Evolutionary conservation across 164 flowering plant species (phyloP).

Genomic region (Chimonanthus praecox): DNA sequence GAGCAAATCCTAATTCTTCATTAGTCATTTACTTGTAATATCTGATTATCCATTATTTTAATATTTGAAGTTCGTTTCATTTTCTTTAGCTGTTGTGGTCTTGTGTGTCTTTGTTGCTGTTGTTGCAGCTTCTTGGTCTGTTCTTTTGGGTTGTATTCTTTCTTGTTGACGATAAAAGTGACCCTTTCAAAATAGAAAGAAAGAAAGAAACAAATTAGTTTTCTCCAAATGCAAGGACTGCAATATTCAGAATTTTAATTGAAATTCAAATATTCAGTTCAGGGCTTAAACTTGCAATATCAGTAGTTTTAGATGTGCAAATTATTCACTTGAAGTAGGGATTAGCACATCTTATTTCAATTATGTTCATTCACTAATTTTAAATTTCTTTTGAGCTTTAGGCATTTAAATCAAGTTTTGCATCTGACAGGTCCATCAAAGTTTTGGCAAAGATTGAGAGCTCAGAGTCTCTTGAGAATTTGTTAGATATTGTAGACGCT

Average conservation of each 20-base stretch:
- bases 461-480: slow-evolving; percentile 59
- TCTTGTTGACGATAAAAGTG: too few relatives aligned
- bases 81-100: too few relatives aligned
- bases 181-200: too few relatives aligned
- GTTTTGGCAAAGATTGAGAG: slow-evolving; percentile 89
- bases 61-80: too few relatives aligned
- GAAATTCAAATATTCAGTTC: too few relatives aligned
- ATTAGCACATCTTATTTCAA: too few relatives aligned
- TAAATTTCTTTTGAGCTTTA: not conserved
- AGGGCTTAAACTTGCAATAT: not conserved
- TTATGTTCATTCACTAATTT: not conserved
- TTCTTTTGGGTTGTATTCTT: too few relatives aligned
- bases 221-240: not conserved
- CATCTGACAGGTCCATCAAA: slow-evolving; percentile 38
- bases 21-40: not conserved
- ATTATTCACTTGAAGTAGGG: not conserved
- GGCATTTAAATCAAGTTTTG: not conserved
- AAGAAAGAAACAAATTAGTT: too few relatives aligned
- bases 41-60: not conserved
- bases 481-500: slow-evolving; percentile 67
- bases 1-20: not conserved
- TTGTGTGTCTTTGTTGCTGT: too few relatives aligned
- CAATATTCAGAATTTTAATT: too few relatives aligned
- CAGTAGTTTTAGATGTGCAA: not conserved
- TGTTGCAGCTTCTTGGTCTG: too few relatives aligned